phyloP scores from a whole-genome alignment of 805 yeast species.

The Maudiozyma turicensis region DNA sequence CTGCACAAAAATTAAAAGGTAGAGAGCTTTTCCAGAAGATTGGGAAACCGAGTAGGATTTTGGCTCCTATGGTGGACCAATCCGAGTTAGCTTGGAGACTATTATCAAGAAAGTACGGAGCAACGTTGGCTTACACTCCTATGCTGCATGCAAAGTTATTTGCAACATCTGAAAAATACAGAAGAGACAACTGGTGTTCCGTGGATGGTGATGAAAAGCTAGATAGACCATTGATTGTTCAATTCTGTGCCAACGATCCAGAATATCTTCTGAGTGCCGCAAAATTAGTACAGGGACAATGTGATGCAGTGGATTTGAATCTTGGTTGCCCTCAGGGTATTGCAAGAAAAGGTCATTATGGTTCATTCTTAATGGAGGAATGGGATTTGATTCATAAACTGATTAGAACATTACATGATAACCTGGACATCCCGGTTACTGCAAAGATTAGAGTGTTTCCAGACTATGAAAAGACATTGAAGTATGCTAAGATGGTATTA shows the following conservation, averaged over 20 bases:
- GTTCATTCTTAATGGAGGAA: conserved; percentile 93
- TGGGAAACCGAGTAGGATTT: conserved; percentile 71
- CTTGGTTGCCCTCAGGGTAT: conserved; percentile 98
- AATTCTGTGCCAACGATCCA: conserved; percentile 95
- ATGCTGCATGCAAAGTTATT: conserved; percentile 92
- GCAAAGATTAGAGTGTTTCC: conserved; percentile 90
- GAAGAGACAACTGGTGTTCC: conserved; percentile 61
- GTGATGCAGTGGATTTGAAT: conserved; percentile 94
- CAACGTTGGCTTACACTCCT: conserved; percentile 90
- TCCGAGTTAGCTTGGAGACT: conserved; percentile 93
- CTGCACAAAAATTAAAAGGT: conserved; percentile 36
- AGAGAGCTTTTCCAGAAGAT: conserved; percentile 59
- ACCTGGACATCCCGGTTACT: conserved; percentile 80
- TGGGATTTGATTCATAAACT: conserved; percentile 74
- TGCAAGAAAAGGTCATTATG: conserved; percentile 90
- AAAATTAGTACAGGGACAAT: conserved; percentile 60
- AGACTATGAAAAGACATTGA: conserved; percentile 70
- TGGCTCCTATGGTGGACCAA: conserved; percentile 99
- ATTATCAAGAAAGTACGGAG: conserved; percentile 79
- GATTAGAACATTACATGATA: conserved; percentile 62
- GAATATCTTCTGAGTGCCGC: conserved; percentile 79
- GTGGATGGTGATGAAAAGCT: conserved; percentile 58
- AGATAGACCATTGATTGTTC: conserved; percentile 87
- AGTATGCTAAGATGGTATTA: conserved; percentile 81
- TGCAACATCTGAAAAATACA: conserved; percentile 73